phyloP scores from a whole-genome alignment of 1,284 basidiomycete genomes.

The Cryptococcus sp. region DNA sequence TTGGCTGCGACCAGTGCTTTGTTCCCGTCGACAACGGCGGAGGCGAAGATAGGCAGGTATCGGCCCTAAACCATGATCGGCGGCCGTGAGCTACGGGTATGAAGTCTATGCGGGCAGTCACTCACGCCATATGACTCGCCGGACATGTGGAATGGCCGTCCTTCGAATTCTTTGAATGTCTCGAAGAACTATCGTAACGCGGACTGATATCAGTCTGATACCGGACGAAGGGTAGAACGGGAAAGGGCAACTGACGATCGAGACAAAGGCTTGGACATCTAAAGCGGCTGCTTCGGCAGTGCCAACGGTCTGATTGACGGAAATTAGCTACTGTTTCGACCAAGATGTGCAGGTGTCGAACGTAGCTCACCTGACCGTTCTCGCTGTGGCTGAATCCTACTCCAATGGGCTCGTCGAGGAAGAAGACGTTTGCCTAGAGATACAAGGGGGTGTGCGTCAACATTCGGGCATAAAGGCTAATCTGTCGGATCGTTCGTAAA shows the following conservation, averaged over 20 bases:
- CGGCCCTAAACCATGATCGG: constrained; percentile 65
- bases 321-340: constrained; percentile 2
- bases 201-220: background rate
- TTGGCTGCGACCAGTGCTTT: constrained; percentile 61
- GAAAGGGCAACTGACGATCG: constrained; percentile 54
- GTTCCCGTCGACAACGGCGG: constrained; percentile 78
- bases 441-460: no score
- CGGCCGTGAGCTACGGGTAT: background rate
- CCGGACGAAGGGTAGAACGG: background rate
- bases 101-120: background rate
- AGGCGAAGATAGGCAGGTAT: constrained; percentile 79
- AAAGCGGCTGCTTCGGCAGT: constrained; percentile 69
- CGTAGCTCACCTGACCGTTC: constrained; percentile 56
- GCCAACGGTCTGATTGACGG: constrained; percentile 58
- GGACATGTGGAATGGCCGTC: constrained; percentile 66
- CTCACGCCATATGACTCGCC: constrained; percentile 59
- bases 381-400: constrained; percentile 70
- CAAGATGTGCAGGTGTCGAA: background rate
- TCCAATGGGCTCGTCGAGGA: constrained; percentile 58
- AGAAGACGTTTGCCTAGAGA: constrained; percentile 48
- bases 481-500: background rate
- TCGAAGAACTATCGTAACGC: constrained; percentile 62
- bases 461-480: no score
- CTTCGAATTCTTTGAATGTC: constrained; percentile 66
- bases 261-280: constrained; percentile 69